Conservation (phyloP, 2,329 filamentous ascomycete species). For the Claviceps lovelessii region DNA sequence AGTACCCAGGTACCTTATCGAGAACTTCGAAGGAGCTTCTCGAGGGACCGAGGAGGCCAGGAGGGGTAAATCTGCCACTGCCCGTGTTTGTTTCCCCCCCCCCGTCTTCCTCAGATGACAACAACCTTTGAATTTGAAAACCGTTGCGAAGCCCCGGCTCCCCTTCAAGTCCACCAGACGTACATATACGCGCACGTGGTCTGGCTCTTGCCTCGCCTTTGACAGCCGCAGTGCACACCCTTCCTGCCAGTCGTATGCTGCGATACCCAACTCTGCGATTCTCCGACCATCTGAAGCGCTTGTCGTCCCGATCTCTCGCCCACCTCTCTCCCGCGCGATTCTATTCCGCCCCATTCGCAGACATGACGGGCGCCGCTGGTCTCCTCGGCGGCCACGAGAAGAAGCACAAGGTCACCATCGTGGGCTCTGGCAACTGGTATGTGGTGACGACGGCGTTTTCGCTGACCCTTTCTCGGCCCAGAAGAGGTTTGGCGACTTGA, state of each 20-base stretch:
- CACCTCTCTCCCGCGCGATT: neutral
- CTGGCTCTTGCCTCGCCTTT: neutral
- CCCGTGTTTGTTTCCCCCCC: no score
- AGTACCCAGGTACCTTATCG: no score
- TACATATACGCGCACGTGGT: neutral
- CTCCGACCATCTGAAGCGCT: neutral
- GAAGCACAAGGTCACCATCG: constrained; percentile 84
- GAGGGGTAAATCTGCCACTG: neutral
- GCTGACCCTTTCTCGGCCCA: neutral
- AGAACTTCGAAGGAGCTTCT: neutral
- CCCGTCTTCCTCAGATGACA: neutral
- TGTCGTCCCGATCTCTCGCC: neutral
- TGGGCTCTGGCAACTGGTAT: constrained; percentile 94
- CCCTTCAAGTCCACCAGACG: neutral
- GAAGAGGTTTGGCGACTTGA: no score
- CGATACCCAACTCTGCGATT: neutral
- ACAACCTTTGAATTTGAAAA: neutral
- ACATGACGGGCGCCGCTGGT: constrained; percentile 17
- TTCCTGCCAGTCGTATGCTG: constrained; percentile 1
- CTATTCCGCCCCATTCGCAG: constrained; percentile 8
- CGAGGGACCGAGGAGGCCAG: neutral
- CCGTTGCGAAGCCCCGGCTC: neutral
- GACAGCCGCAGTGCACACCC: neutral
- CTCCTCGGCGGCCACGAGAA: constrained; percentile 38
- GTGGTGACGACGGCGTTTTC: constrained; percentile 8